Evolutionary conservation across 2,329 filamentous ascomycete species (phyloP).

Genomic region (Aspergillus neoniger): DNA sequence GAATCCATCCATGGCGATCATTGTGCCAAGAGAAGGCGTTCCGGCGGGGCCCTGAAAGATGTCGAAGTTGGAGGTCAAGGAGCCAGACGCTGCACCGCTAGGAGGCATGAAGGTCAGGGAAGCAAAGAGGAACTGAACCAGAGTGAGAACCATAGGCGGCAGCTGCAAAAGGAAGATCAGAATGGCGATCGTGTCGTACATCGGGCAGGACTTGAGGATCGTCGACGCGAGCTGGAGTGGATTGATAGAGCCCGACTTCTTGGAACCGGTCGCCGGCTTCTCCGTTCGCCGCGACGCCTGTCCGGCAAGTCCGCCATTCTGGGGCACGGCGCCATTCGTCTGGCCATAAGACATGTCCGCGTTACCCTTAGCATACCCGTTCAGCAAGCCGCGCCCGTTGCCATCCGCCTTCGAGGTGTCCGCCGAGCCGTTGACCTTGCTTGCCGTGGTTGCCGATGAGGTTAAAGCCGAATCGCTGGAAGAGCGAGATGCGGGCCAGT

Average conservation of each 20-base stretch:
- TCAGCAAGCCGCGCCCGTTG: conserved; percentile 37
- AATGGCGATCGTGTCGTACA: conserved; percentile 94
- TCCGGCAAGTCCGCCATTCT: conserved; percentile 33
- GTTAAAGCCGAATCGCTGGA: conserved; percentile 37
- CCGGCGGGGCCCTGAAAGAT: conserved; percentile 86
- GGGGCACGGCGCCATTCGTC: conserved; percentile 32
- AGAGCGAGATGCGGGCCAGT: conserved; percentile 43
- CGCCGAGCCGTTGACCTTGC: conserved; percentile 30
- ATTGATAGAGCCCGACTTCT: conserved; percentile 58
- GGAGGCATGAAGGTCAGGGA: conserved; percentile 89
- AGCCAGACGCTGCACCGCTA: conserved; percentile 72
- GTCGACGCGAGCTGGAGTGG: conserved; percentile 78
- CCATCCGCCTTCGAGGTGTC: conserved; percentile 37
- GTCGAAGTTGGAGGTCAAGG: conserved; percentile 78
- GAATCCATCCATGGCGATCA: conserved; percentile 79
- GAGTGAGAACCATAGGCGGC: conserved; percentile 80
- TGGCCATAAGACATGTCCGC: conserved; percentile 40
- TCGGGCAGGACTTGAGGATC: conserved; percentile 83
- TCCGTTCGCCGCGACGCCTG: conserved; percentile 35
- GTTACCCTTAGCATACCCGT: conserved; percentile 39
- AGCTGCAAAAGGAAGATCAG: conserved; percentile 93
- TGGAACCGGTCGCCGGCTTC: conserved; percentile 29
- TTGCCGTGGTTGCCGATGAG: conserved; percentile 28
- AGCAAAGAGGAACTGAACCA: conserved; percentile 90
- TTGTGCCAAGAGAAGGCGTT: conserved; percentile 81